Evolutionary conservation across 2,329 filamentous ascomycete genomes (phyloP).

Genomic region (Fusarium fujikuroi): DNA sequence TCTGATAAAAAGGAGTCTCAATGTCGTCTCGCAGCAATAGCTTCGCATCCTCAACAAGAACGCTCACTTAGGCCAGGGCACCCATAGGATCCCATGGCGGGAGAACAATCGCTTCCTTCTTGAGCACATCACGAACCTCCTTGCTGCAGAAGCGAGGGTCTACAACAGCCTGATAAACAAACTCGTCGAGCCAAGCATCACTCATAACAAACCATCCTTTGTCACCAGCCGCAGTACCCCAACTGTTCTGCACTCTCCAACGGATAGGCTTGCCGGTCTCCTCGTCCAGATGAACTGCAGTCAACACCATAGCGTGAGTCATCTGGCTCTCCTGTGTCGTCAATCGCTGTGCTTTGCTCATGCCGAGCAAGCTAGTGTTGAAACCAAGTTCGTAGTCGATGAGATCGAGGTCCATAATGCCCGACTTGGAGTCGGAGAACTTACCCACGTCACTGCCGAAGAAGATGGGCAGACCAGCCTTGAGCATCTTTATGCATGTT

Average conservation of each 20-base stretch:
- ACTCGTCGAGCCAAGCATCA: slow-evolving; percentile 82
- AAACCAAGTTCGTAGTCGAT: slow-evolving; percentile 88
- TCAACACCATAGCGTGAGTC: slow-evolving; percentile 94
- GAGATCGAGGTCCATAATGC: slow-evolving; percentile 83
- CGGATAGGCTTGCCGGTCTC: slow-evolving; percentile 71
- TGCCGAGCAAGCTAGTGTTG: slow-evolving; percentile 75
- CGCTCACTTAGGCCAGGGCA: slow-evolving; percentile 65
- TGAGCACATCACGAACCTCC: slow-evolving; percentile 75
- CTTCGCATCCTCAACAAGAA: background rate
- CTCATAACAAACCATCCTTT: slow-evolving; percentile 93
- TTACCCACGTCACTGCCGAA: slow-evolving; percentile 91
- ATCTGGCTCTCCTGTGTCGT: slow-evolving; percentile 80
- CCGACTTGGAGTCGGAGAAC: slow-evolving; percentile 73
- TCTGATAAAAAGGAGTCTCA: background rate
- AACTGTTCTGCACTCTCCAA: slow-evolving; percentile 90
- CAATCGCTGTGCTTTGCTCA: slow-evolving; percentile 81
- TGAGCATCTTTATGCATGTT: slow-evolving; percentile 80
- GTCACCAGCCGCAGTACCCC: slow-evolving; percentile 75
- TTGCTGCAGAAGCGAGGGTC: slow-evolving; percentile 74
- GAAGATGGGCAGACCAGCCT: slow-evolving; percentile 82
- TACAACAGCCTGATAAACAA: slow-evolving; percentile 87
- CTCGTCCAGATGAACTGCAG: slow-evolving; percentile 80
- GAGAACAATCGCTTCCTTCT: slow-evolving; percentile 75
- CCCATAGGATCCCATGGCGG: slow-evolving; percentile 87
- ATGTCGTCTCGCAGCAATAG: background rate